Evolutionary conservation across 2,329 filamentous ascomycete genomes (phyloP).

Genomic region (Nakataea oryzae): DNA sequence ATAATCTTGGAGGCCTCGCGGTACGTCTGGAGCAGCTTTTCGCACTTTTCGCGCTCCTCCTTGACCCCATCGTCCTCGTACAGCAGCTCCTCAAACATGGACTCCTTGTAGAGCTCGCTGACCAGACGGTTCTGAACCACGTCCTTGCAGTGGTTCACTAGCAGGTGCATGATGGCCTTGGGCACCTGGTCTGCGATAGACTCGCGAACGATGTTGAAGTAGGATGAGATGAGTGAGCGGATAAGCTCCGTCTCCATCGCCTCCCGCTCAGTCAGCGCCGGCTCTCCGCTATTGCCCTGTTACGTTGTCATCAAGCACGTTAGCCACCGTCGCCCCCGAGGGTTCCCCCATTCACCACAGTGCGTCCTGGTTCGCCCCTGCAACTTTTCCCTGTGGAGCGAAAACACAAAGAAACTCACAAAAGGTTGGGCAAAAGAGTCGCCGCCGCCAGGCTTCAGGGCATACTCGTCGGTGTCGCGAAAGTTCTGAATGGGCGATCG

Average conservation of each 20-base stretch:
- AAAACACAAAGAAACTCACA: conserved; percentile 33
- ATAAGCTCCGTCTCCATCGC: conserved; percentile 97
- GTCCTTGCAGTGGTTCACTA: conserved; percentile 97
- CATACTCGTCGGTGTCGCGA: conserved; percentile 5
- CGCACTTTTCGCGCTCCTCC: conserved; percentile 74
- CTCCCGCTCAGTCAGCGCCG: conserved; percentile 87
- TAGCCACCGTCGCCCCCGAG: neutral
- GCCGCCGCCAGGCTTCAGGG: conserved; percentile 13
- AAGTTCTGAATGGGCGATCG: conserved; percentile 33
- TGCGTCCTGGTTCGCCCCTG: neutral
- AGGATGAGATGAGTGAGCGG: conserved; percentile 88
- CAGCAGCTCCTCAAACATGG: conserved; percentile 80
- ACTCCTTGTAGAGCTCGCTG: conserved; percentile 88
- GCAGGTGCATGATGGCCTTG: conserved; percentile 96
- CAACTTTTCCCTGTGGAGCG: neutral
- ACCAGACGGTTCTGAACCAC: conserved; percentile 95
- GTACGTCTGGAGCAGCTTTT: conserved; percentile 90
- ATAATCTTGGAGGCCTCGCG: conserved; percentile 98
- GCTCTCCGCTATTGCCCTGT: conserved; percentile 56
- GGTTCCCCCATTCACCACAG: too few species aligned
- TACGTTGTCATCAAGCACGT: neutral
- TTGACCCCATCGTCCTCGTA: conserved; percentile 98
- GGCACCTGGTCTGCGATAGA: conserved; percentile 98
- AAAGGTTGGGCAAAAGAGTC: conserved; percentile 42
- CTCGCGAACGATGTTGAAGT: conserved; percentile 98